phyloP scores from a whole-genome alignment of 2,329 filamentous ascomycete genomes.

The Truncatella angustata region DNA sequence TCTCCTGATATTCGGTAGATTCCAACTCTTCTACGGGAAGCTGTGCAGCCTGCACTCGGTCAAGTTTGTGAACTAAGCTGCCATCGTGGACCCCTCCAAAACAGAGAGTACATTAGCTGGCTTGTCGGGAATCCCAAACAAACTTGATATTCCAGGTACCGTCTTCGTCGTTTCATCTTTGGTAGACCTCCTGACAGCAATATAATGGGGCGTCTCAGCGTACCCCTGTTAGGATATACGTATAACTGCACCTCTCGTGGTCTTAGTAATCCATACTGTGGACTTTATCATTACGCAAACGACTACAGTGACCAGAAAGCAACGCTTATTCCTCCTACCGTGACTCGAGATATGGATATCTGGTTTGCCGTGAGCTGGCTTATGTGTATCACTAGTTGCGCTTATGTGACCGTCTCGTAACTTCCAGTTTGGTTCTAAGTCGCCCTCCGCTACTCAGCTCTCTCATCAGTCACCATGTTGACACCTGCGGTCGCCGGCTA shows the following conservation, averaged over 20 bases:
- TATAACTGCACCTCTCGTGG: neutral
- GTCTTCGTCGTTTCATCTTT: neutral
- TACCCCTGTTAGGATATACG: neutral
- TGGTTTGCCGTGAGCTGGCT: constrained; percentile 16
- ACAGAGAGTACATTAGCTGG: neutral
- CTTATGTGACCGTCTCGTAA: constrained; percentile 11
- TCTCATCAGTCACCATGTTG: constrained; percentile 11
- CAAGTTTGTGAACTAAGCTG: neutral
- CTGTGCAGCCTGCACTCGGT: neutral
- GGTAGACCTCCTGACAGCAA: neutral
- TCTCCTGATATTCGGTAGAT: constrained; percentile 1
- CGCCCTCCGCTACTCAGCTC: constrained; percentile 8
- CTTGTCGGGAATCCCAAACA: neutral
- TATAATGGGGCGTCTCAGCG: neutral
- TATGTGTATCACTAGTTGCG: constrained; percentile 14
- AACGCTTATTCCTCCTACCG: constrained; percentile 3
- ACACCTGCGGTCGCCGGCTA: constrained; percentile 12
- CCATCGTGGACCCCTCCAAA: neutral
- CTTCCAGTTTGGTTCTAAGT: constrained; percentile 14
- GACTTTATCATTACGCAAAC: constrained; percentile 5
- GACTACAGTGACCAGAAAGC: neutral
- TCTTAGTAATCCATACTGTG: neutral
- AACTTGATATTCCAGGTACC: neutral
- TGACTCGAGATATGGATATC: constrained; percentile 15
- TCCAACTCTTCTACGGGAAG: constrained; percentile 7